A percentile compares a stretch with the other conserved stretches of the same genome.
Evolutionary conservation across 1,284 basidiomycete species (phyloP).

Genomic region (Blastosporella zonata): DNA sequence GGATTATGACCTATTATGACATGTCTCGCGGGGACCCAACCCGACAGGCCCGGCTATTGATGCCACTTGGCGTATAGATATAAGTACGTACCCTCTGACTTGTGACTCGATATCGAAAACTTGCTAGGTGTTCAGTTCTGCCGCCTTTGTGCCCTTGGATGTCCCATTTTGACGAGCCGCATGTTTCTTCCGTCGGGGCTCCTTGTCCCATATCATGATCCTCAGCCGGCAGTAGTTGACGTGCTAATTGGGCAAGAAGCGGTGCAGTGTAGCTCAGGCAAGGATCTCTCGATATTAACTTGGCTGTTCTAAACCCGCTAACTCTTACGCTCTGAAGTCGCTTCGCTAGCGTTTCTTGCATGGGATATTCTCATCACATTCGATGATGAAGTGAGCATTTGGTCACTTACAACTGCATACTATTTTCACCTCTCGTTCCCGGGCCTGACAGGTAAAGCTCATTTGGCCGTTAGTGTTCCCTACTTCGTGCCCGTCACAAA

Average conservation of each 20-base stretch:
- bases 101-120: too few species aligned
- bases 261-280: slow-evolving; percentile 12
- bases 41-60: too few species aligned
- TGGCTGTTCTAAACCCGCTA: background rate
- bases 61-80: too few species aligned
- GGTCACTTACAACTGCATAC: background rate
- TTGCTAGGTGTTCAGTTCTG: too few species aligned
- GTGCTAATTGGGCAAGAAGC: slow-evolving; percentile 4
- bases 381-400: slow-evolving; percentile 35
- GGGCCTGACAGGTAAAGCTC: slow-evolving; percentile 34
- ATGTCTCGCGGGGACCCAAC: too few species aligned
- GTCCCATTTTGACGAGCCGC: background rate
- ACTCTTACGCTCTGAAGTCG: slow-evolving; percentile 25
- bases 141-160: background rate
- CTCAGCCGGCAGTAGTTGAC: background rate
- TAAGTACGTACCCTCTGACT: too few species aligned
- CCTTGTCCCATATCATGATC: background rate
- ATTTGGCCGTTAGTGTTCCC: slow-evolving; percentile 35
- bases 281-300: background rate
- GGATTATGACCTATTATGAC: too few species aligned
- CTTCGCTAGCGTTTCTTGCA: slow-evolving; percentile 37
- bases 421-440: slow-evolving; percentile 22
- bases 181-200: background rate
- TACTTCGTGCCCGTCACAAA: background rate
- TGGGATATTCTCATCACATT: slow-evolving; percentile 42